Evolutionary conservation across 176 grass and related monocot genomes (phyloP), one percentile per base, ranked within the genome.

Genomic region (Guadua angustifolia): DNA sequence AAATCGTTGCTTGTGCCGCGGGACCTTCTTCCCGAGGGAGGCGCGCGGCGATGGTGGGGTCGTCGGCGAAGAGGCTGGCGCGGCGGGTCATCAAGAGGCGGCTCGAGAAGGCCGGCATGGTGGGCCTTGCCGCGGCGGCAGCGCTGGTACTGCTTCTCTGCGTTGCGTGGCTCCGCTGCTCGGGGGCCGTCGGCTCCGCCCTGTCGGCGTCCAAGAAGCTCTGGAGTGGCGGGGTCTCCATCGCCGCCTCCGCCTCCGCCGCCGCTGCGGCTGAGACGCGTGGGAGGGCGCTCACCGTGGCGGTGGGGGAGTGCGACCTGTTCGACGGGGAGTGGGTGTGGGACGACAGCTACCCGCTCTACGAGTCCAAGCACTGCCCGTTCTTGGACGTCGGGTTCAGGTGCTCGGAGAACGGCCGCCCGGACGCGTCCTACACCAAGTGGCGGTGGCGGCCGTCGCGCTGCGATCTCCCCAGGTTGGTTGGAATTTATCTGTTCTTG

Each of bases 371-470:
- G 79, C 79, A 90, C 62, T 99, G 96, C 69, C 88, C 83, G 7
- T 99, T 99, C 84, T 43, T 99, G 35, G 93, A 99, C 77, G 21
- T 29, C 64, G 96, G 86, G 4, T 95, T 94, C 81, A 86, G 96
- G n/a, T 99, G 96, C 91, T 89, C 91, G 5, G 91, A 99, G 77
- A 99, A 95, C 74, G 96, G 96, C 43, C 83, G 96, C 50, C 64
- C 65, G 11, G 96, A 99, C 71, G 12, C 26, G 3, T 72, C 91
- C 83, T 99, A 99, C 85, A 75, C 89, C 60, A 91, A 92, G 79
- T 95, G 91, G 93, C 88, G 93, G 58, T 99, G 96, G 96, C 83
- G 88, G 62, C 96, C 93, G 36, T 73, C 88, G 35, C 69, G 80
- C 70, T 99, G 96, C 86, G 69, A 95, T 76, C 93, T 99, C 39